phyloP scores from a whole-genome alignment of 2,329 filamentous ascomycete species.

The Ceratocystiopsis sp. region DNA sequence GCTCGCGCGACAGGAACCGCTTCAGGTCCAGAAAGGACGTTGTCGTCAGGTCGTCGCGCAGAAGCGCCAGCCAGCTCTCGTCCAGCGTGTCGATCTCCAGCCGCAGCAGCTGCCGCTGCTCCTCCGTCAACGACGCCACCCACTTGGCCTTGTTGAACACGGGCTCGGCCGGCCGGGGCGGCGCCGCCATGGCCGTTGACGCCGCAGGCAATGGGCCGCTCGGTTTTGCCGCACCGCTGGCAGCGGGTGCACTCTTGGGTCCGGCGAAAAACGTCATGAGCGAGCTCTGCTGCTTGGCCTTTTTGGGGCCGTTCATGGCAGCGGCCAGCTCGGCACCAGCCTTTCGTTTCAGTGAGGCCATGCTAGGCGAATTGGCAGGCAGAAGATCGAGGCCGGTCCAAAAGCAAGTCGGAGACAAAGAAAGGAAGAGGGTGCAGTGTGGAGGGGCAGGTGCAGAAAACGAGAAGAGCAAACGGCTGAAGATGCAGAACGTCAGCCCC shows the following conservation, averaged over 20 bases:
- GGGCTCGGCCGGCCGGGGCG: slow-evolving; percentile 12
- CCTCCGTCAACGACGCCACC: slow-evolving; percentile 59
- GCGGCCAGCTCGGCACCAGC: slow-evolving; percentile 25
- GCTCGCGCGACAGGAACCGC: slow-evolving; percentile 67
- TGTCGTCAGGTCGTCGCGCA: slow-evolving; percentile 71
- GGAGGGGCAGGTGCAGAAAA: too few species aligned
- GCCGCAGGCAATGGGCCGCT: too few species aligned
- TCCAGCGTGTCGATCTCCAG: slow-evolving; percentile 87
- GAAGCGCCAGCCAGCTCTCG: slow-evolving; percentile 74
- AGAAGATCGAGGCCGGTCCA: too few species aligned
- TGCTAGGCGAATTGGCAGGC: slow-evolving; percentile 13
- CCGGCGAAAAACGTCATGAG: slow-evolving; percentile 80
- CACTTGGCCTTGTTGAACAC: slow-evolving; percentile 85
- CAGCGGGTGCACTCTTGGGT: slow-evolving; percentile 1
- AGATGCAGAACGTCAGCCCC: too few species aligned
- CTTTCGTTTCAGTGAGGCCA: slow-evolving; percentile 50
- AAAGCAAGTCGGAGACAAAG: neutral
- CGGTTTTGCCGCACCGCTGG: too few species aligned
- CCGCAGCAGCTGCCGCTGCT: slow-evolving; percentile 67
- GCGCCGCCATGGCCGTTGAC: too few species aligned
- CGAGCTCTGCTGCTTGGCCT: slow-evolving; percentile 56
- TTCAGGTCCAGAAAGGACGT: slow-evolving; percentile 79
- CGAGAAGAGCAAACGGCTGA: too few species aligned
- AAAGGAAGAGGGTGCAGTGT: neutral
- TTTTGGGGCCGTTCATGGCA: slow-evolving; percentile 39